Conservation (phyloP, 1,284 basidiomycete genomes). For the Cryptococcus hybrid region DNA sequence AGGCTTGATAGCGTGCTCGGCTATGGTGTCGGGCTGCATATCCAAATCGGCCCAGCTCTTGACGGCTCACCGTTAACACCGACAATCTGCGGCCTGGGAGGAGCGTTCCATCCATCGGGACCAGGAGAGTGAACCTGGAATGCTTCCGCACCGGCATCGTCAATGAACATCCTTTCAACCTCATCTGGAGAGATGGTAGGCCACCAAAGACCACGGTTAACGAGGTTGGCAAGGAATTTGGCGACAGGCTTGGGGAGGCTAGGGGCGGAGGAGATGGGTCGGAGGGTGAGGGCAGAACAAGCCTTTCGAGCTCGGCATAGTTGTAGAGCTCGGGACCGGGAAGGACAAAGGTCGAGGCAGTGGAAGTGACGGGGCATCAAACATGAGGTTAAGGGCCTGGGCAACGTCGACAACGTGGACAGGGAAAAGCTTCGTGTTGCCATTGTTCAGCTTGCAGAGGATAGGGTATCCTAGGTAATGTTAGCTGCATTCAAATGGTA, state of each 20-base stretch:
- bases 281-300: constrained; percentile 81
- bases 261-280: constrained; percentile 63
- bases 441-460: constrained; percentile 90
- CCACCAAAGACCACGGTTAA: constrained; percentile 83
- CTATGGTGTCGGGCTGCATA: constrained; percentile 75
- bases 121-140: constrained; percentile 41
- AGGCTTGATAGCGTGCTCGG: constrained; percentile 87
- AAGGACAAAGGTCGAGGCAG: constrained; percentile 69
- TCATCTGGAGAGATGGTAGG: constrained; percentile 89
- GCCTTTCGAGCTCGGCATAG: constrained; percentile 76
- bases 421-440: constrained; percentile 80
- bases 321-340: constrained; percentile 88
- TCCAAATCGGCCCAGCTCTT: constrained; percentile 56
- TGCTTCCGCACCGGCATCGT: constrained; percentile 64
- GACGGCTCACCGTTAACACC: constrained; percentile 49
- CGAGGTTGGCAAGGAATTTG: constrained; percentile 61
- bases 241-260: constrained; percentile 77
- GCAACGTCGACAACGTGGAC: constrained; percentile 95
- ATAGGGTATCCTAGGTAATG: constrained; percentile 72
- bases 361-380: constrained; percentile 61
- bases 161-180: constrained; percentile 79
- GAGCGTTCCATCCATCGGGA: constrained; percentile 48
- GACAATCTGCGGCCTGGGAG: constrained; percentile 49
- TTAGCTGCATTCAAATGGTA: neutral
- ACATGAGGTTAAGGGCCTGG: constrained; percentile 79